Conservation (phyloP, 176 grass and related monocot species). For the Hyparrhenia diplandra region DNA sequence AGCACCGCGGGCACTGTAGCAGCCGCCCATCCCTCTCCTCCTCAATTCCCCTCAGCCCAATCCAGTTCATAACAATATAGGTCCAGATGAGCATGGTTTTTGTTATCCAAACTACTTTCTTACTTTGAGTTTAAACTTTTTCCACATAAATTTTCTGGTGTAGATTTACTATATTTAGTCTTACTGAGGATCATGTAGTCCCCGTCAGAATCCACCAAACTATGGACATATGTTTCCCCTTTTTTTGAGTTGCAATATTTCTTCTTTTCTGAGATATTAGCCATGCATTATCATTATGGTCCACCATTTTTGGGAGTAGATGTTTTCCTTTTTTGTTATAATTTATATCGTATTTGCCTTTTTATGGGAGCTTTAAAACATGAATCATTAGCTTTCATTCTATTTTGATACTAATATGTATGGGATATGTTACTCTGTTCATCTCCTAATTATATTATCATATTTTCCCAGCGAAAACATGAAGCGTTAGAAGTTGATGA, state of each 20-base stretch:
- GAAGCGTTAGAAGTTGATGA: constrained; percentile 63
- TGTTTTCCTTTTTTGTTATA: neutral
- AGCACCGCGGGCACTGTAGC: too few species aligned
- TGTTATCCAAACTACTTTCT: neutral
- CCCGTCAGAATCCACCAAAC: neutral
- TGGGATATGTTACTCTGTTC: constrained; percentile 21
- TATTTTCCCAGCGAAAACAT: constrained; percentile 64
- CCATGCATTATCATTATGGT: too few species aligned
- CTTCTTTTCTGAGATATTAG: neutral
- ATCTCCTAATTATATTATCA: constrained; percentile 15
- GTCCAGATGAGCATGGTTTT: neutral
- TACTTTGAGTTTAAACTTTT: neutral
- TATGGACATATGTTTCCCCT: neutral
- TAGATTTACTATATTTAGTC: too few species aligned
- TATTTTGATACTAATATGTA: neutral
- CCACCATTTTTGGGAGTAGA: too few species aligned
- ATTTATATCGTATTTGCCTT: neutral
- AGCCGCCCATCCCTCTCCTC: too few species aligned
- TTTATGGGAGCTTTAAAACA: neutral
- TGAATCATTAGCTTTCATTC: neutral
- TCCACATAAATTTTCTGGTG: neutral
- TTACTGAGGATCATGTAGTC: neutral
- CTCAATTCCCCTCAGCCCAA: too few species aligned
- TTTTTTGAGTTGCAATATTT: neutral
- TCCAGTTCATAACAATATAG: too few species aligned